phyloP scores from a whole-genome alignment of 2,329 filamentous ascomycete species.

The Pseudogymnoascus sp. region DNA sequence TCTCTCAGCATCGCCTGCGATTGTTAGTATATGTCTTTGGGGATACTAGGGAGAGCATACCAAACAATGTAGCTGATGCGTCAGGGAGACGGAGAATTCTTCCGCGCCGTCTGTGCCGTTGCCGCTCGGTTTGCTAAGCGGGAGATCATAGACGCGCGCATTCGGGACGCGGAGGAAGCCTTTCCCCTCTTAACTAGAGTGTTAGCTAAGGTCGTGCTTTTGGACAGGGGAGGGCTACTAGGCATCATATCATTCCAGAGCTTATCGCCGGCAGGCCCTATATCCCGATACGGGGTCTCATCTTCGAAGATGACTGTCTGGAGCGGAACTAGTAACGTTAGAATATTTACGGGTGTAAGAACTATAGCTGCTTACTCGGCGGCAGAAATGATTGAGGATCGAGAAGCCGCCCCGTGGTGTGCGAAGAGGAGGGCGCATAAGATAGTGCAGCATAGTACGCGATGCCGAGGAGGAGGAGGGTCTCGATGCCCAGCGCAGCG shows the following conservation, averaged over 20 bases:
- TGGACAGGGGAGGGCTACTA: slow-evolving; percentile 13
- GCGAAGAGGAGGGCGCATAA: neutral
- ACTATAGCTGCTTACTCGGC: neutral
- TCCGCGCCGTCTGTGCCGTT: slow-evolving; percentile 22
- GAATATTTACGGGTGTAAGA: neutral
- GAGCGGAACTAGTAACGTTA: neutral
- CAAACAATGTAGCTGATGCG: slow-evolving; percentile 26
- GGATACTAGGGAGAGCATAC: slow-evolving; percentile 10
- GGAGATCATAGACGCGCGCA: slow-evolving; percentile 25
- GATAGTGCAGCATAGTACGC: neutral
- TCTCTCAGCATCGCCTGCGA: slow-evolving; percentile 22
- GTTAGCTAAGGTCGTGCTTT: neutral
- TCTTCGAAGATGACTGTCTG: slow-evolving; percentile 24
- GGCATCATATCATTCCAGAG: slow-evolving; percentile 27
- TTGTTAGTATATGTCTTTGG: neutral
- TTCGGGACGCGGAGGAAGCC: slow-evolving; percentile 25
- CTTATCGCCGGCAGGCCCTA: slow-evolving; percentile 18
- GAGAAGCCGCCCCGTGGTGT: neutral
- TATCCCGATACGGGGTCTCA: slow-evolving; percentile 23
- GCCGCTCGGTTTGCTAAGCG: slow-evolving; percentile 21
- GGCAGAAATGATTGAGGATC: neutral
- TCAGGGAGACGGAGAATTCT: slow-evolving; percentile 25
- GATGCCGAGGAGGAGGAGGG: slow-evolving; percentile 1
- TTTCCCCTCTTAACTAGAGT: slow-evolving; percentile 20
- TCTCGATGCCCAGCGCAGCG: neutral